These are phyloP conservation scores for Pyrenopolyporus hunteri DNA, from an alignment of 495 filamentous ascomycete genomes.

Conservation along the genomic window DNA sequence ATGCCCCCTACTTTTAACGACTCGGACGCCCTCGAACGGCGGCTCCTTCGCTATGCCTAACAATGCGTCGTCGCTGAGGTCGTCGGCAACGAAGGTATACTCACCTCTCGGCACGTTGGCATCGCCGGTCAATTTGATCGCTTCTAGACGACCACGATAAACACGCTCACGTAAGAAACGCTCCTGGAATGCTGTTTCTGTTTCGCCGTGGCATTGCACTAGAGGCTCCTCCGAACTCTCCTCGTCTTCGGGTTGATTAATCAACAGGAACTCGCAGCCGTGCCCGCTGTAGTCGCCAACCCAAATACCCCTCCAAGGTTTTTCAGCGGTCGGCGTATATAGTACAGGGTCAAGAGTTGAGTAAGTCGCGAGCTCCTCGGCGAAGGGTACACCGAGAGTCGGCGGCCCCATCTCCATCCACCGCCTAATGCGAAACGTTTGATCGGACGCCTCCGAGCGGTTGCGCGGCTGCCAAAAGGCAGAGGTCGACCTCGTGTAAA, in stretches of 20 bases:
- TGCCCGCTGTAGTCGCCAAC: slow-evolving; percentile 88
- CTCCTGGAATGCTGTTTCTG: slow-evolving; percentile 47
- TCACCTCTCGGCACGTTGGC: slow-evolving; percentile 86
- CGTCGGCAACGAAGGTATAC: slow-evolving; percentile 76
- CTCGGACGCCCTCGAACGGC: slow-evolving; percentile 72
- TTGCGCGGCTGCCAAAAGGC: slow-evolving; percentile 50
- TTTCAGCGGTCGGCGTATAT: slow-evolving; percentile 78
- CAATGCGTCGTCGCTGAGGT: slow-evolving; percentile 69
- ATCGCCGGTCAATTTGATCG: slow-evolving; percentile 90
- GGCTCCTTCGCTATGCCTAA: slow-evolving; percentile 63
- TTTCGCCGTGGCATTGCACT: slow-evolving; percentile 43
- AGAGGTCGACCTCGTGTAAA: slow-evolving; percentile 43
- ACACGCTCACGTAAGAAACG: slow-evolving; percentile 46
- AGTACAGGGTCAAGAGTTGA: slow-evolving; percentile 71
- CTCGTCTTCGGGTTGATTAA: slow-evolving; percentile 68
- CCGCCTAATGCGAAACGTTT: slow-evolving; percentile 72
- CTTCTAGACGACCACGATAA: slow-evolving; percentile 70
- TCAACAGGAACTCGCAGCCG: slow-evolving; percentile 84
- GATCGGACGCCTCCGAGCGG: slow-evolving; percentile 62
- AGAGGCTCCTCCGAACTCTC: slow-evolving; percentile 39
- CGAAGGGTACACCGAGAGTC: slow-evolving; percentile 51
- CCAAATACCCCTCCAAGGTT: slow-evolving; percentile 89
- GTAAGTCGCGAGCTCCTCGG: slow-evolving; percentile 75
- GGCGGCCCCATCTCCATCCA: slow-evolving; percentile 66
- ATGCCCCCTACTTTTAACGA: slow-evolving; percentile 79